These are phyloP conservation scores for Mortierella hygrophila DNA, from an alignment of 192 early-diverging fungal genomes.

Conservation along the genomic window DNA sequence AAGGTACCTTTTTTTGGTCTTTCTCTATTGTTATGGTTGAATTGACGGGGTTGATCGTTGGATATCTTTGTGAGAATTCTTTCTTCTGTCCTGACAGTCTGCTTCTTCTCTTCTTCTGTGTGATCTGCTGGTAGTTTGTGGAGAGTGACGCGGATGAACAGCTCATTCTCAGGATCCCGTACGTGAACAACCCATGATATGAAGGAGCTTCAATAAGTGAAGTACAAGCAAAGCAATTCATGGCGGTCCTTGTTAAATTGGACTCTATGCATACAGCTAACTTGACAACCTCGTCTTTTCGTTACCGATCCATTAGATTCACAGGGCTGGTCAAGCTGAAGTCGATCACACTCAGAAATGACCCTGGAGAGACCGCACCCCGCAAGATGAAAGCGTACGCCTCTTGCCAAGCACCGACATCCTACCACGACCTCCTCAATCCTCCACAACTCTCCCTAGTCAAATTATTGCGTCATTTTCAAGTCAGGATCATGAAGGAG, in stretches of 20 bases:
- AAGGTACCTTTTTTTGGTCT: conserved; percentile 57
- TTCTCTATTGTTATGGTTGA: no score
- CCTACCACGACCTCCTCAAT: not conserved
- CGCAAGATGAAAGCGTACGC: conserved; percentile 81
- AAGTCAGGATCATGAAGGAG: not conserved
- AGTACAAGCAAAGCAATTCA: not conserved
- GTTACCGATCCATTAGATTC: conserved; percentile 65
- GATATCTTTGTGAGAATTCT: not conserved
- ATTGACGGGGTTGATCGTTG: not conserved
- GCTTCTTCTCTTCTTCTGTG: not conserved
- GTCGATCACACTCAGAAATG: conserved; percentile 85
- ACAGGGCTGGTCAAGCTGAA: conserved; percentile 92
- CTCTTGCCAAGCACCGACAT: not conserved
- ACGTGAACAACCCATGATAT: conserved; percentile 37
- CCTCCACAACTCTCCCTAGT: not conserved
- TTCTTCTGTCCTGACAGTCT: not conserved
- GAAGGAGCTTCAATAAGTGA: not conserved
- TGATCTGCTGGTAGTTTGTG: conserved; percentile 60
- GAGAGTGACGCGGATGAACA: conserved; percentile 93
- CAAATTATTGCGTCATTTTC: not conserved
- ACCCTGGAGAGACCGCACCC: conserved; percentile 71
- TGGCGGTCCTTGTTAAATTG: not conserved
- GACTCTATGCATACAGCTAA: not conserved
- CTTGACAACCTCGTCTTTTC: not conserved
- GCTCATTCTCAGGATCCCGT: conserved; percentile 91